Percentiles rank a stretch among this genome's conserved stretches.
Conservation (phyloP, 148 eudicot species). For the Salicornia ramosissima region DNA sequence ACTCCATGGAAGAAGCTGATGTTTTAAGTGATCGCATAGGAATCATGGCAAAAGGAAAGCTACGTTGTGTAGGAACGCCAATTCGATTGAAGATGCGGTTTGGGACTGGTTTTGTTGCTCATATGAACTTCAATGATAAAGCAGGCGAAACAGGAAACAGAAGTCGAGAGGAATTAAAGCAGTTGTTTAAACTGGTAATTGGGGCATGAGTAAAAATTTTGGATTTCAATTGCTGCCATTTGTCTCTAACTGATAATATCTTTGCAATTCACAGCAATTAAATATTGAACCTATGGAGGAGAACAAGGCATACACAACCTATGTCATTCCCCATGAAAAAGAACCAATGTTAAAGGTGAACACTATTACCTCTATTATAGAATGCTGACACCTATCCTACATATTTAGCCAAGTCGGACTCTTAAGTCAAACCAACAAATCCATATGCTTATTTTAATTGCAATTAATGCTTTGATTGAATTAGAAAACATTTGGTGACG, state of each 20-base stretch:
- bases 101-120: constrained; percentile 73
- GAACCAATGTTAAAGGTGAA: constrained; percentile 57
- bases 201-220: not conserved
- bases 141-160: constrained; percentile 27
- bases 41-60: constrained; percentile 88
- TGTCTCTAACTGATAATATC: not conserved
- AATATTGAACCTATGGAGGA: constrained; percentile 65
- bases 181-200: constrained; percentile 55
- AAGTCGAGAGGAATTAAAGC: constrained; percentile 39
- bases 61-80: constrained; percentile 80
- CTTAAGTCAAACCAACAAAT: not conserved
- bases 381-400: not conserved
- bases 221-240: not conserved
- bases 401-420: not conserved
- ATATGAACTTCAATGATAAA: constrained; percentile 46
- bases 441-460: not conserved
- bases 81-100: constrained; percentile 66
- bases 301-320: constrained; percentile 52
- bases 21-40: constrained; percentile 76
- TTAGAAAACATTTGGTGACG: constrained; percentile 63
- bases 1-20: constrained; percentile 94
- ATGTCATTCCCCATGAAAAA: constrained; percentile 58
- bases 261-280: constrained; percentile 39
- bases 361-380: not conserved
- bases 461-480: not conserved